Evolutionary conservation across 441 rosid species (phyloP).

Genomic region (Pelargonium myrrhifolium): DNA sequence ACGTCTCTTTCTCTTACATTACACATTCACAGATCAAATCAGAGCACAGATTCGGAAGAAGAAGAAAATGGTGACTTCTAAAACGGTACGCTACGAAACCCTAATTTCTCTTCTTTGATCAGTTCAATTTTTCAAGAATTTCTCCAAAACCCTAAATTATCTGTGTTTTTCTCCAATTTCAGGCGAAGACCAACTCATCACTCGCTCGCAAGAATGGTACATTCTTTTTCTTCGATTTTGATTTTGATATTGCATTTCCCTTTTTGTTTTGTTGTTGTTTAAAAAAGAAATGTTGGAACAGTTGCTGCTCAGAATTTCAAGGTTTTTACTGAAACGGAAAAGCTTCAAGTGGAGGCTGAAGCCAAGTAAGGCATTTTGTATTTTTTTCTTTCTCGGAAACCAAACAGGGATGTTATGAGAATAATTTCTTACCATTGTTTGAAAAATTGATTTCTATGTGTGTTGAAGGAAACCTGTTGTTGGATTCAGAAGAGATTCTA

Average conservation of each 20-base stretch:
- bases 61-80: background rate
- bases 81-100: background rate
- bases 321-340: conserved; percentile 39
- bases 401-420: background rate
- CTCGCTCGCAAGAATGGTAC: conserved; percentile 27
- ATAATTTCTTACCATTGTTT: background rate
- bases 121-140: background rate
- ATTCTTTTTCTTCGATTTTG: background rate
- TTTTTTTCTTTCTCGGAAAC: background rate
- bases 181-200: conserved; percentile 27
- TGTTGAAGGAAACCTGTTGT: conserved; percentile 34
- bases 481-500: conserved; percentile 21
- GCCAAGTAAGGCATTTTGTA: conserved; percentile 33
- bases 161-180: conserved; percentile 6
- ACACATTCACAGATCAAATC: background rate
- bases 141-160: background rate
- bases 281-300: conserved; percentile 14
- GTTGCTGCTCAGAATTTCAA: conserved; percentile 36
- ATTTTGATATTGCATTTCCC: conserved; percentile 3
- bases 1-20: background rate
- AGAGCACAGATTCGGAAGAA: background rate
- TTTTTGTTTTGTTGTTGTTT: background rate
- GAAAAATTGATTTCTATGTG: conserved; percentile 15
- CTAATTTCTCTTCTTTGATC: background rate
- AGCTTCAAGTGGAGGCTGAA: conserved; percentile 27